Conservation (phyloP, 2,329 filamentous ascomycete genomes). For the Hypoxylon sp. region DNA sequence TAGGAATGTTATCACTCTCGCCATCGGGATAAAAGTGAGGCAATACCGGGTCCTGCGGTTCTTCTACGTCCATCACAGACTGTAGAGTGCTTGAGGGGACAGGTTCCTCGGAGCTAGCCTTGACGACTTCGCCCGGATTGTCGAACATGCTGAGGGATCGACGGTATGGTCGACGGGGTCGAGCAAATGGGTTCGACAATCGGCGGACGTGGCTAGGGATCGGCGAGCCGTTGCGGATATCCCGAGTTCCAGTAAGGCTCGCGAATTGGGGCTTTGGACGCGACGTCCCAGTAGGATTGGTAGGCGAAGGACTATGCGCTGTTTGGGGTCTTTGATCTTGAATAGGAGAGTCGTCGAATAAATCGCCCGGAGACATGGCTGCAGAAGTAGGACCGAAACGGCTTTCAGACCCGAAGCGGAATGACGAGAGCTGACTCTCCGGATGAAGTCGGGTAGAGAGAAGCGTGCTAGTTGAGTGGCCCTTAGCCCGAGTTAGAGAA, state of each 20-base stretch:
- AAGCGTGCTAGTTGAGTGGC: slow-evolving; percentile 75
- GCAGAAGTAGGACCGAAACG: slow-evolving; percentile 63
- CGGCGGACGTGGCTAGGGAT: slow-evolving; percentile 78
- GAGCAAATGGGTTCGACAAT: slow-evolving; percentile 75
- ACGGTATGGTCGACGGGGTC: slow-evolving; percentile 88
- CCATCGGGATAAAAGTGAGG: slow-evolving; percentile 87
- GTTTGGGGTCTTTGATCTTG: slow-evolving; percentile 74
- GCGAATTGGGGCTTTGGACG: slow-evolving; percentile 75
- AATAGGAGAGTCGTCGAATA: slow-evolving; percentile 83
- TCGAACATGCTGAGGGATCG: slow-evolving; percentile 99
- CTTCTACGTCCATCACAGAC: slow-evolving; percentile 86
- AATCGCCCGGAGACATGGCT: slow-evolving; percentile 79
- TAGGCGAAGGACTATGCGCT: slow-evolving; percentile 68
- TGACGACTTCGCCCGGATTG: slow-evolving; percentile 87
- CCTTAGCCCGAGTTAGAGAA: slow-evolving; percentile 79
- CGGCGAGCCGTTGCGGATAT: slow-evolving; percentile 79
- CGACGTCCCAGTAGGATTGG: slow-evolving; percentile 62
- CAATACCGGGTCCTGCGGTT: slow-evolving; percentile 76
- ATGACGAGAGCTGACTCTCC: slow-evolving; percentile 76
- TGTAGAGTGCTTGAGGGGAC: slow-evolving; percentile 69
- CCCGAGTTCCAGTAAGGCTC: slow-evolving; percentile 63
- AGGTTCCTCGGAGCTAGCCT: slow-evolving; percentile 74
- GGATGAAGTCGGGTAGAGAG: slow-evolving; percentile 66
- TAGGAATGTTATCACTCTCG: slow-evolving; percentile 85
- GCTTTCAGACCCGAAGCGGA: slow-evolving; percentile 74